Conservation (phyloP, 768 basidiomycete species). For the Suillus decipiens region DNA sequence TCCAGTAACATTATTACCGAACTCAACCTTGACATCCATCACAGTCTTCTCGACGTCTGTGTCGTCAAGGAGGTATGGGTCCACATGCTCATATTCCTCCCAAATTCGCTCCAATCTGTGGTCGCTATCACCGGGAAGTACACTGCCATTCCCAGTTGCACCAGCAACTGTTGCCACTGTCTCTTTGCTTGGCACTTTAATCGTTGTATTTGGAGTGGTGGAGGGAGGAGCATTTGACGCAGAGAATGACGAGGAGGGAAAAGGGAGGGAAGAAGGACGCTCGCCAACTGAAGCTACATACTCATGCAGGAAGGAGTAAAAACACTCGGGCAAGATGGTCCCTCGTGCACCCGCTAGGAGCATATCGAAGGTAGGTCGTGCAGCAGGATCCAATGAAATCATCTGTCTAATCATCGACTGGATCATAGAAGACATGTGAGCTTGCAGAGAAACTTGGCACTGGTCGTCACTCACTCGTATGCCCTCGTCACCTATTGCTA, state of each 20-base stretch:
- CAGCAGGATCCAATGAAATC: slow-evolving; percentile 77
- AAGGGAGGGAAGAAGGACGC: slow-evolving; percentile 49
- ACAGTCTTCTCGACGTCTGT: slow-evolving; percentile 42
- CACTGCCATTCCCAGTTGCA: slow-evolving; percentile 33
- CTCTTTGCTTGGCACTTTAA: slow-evolving; percentile 23
- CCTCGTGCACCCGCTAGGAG: slow-evolving; percentile 75
- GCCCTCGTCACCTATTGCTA: slow-evolving; percentile 75
- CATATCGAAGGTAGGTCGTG: slow-evolving; percentile 80
- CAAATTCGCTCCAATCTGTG: slow-evolving; percentile 80
- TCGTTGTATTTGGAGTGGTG: slow-evolving; percentile 36
- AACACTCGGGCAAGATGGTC: slow-evolving; percentile 85
- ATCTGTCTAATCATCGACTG: slow-evolving; percentile 89
- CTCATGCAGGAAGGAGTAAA: slow-evolving; percentile 93
- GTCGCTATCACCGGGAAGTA: slow-evolving; percentile 81
- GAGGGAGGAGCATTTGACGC: slow-evolving; percentile 28
- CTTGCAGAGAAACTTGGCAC: slow-evolving; percentile 1
- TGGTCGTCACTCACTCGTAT: slow-evolving; percentile 63
- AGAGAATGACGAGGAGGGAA: slow-evolving; percentile 38
- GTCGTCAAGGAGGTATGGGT: slow-evolving; percentile 64
- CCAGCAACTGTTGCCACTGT: slow-evolving; percentile 12
- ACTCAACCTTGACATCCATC: slow-evolving; percentile 59
- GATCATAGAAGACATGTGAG: slow-evolving; percentile 28
- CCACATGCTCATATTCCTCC: slow-evolving; percentile 84
- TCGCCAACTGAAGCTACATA: slow-evolving; percentile 84
- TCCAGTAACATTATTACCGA: slow-evolving; percentile 35